A percentile compares a stretch with the other conserved stretches of the same genome.
phyloP scores from a whole-genome alignment of 2,329 filamentous ascomycete species.

The Dactylellina haptotyla region DNA sequence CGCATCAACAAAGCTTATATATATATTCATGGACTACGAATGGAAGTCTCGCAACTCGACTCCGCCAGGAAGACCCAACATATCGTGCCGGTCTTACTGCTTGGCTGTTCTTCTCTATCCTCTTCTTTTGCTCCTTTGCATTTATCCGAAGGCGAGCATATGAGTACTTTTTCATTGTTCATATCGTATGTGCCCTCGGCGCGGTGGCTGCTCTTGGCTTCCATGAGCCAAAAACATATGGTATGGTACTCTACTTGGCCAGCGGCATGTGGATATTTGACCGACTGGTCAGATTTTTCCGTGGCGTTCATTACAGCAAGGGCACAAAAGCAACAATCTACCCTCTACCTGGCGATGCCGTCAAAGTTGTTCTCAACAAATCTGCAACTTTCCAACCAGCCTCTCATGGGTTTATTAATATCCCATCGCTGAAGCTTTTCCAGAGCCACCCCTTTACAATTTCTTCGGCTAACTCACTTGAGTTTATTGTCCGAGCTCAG shows the following conservation, averaged over 20 bases:
- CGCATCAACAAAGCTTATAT: conserved; percentile 19
- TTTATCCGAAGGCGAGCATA: conserved; percentile 64
- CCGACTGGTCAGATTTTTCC: conserved; percentile 64
- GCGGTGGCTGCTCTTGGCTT: conserved; percentile 65
- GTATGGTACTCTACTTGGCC: conserved; percentile 63
- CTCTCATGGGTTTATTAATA: conserved; percentile 73
- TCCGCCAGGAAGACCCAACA: conserved; percentile 14
- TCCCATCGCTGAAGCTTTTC: conserved; percentile 68
- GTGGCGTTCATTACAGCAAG: conserved; percentile 64
- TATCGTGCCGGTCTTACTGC: conserved; percentile 34
- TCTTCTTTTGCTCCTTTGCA: conserved; percentile 63
- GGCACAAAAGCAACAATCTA: conserved; percentile 68
- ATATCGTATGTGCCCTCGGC: conserved; percentile 66
- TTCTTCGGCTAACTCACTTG: conserved; percentile 64
- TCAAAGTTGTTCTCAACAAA: conserved; percentile 68
- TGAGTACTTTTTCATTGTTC: conserved; percentile 68
- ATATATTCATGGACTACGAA: conserved; percentile 26
- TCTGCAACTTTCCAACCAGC: conserved; percentile 65
- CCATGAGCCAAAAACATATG: conserved; percentile 66
- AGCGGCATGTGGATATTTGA: conserved; percentile 67
- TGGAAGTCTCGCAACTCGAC: background rate
- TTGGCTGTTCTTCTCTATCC: conserved; percentile 62
- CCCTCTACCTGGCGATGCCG: conserved; percentile 68
- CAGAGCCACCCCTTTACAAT: conserved; percentile 75
- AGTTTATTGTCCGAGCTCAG: conserved; percentile 70